Evolutionary conservation across 1,284 basidiomycete genomes (phyloP), one percentile per base, ranked within the genome.

Genomic region (Tylopilus orsonianus): DNA sequence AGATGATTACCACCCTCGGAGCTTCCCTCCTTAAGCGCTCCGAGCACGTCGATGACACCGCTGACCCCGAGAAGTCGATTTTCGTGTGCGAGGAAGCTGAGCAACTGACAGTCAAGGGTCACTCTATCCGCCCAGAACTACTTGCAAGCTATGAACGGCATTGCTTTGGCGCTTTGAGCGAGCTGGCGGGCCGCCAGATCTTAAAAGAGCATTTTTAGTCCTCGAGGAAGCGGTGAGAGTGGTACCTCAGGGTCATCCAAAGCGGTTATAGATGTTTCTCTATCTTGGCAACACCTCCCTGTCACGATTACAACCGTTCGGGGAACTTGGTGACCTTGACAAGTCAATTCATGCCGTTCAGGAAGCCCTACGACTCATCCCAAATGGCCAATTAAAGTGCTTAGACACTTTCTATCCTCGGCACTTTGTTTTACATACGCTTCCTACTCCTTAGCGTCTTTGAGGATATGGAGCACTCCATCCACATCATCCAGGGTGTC

Each of bases 61-160:
- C 27, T n/a, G 34, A 43, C 27, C 41, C 44, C 19, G 32, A 52
- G 6, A 20, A 39, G 14, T 41, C 50, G 9, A 44, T 48, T 24
- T 13, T 23, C 23, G 5, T 9, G 3, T n/a, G 12, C 12, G 16
- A 32, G 27, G 22, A 38, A n/a, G 44, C 29, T 7, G 27, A 12
- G 9, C 9, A 10, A 2, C 33, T 47, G 5, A 36, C n/a, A 23
- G 27, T 7, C 9, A 1, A 45, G 5, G 27, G 19, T 12, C 24
- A 44, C 14, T 19, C n/a, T 16, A 30, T 12, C 2, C 20, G 26
- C 24, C 24, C 12, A 13, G 38, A 29, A n/a, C 13, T 40, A 12
- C 38, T 40, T 18, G 13, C 20, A 2, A 40, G 7, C 16, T 29
- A 18, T 4, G 38, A 26, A 27, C 20, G 10, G 37, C 37, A 18